These are phyloP conservation scores for Maudiozyma bulderi DNA, from an alignment of 805 yeast species.

Conservation along the genomic window DNA sequence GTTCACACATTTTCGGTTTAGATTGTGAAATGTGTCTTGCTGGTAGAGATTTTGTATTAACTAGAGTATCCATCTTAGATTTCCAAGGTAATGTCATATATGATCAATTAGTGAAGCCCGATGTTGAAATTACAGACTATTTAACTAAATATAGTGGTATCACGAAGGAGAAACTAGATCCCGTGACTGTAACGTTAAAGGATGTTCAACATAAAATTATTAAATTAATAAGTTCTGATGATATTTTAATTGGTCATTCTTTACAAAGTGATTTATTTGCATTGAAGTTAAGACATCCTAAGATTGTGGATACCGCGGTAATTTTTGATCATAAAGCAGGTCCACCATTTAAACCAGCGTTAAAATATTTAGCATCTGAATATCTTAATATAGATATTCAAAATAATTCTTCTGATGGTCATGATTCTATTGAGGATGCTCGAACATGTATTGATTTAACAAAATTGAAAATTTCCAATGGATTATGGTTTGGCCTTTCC, in stretches of 20 bases:
- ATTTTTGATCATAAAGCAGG: constrained; percentile 76
- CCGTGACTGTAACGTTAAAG: constrained; percentile 50
- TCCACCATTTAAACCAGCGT: constrained; percentile 68
- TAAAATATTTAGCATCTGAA: constrained; percentile 56
- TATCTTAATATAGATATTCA: constrained; percentile 57
- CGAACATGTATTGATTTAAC: constrained; percentile 68
- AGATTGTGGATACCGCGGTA: constrained; percentile 71
- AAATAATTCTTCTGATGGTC: constrained; percentile 51
- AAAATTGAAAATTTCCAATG: constrained; percentile 58
- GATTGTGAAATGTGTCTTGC: constrained; percentile 93
- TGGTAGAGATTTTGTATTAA: constrained; percentile 54
- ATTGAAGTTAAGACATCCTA: constrained; percentile 60
- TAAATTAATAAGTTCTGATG: constrained; percentile 42
- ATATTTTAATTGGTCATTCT: constrained; percentile 81
- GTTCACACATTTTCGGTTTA: constrained; percentile 60
- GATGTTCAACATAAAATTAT: constrained; percentile 60
- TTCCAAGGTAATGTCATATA: constrained; percentile 49
- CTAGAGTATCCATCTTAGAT: constrained; percentile 70
- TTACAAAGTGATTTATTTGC: constrained; percentile 73
- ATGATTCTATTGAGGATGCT: constrained; percentile 83
- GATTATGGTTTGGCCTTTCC: constrained; percentile 52
- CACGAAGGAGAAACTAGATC: constrained; percentile 52
- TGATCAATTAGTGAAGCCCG: constrained; percentile 74
- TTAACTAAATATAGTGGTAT: constrained; percentile 82
- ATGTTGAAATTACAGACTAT: constrained; percentile 65